phyloP scores from a whole-genome alignment of 441 rosid genomes.

The Gossypium trilobum region DNA sequence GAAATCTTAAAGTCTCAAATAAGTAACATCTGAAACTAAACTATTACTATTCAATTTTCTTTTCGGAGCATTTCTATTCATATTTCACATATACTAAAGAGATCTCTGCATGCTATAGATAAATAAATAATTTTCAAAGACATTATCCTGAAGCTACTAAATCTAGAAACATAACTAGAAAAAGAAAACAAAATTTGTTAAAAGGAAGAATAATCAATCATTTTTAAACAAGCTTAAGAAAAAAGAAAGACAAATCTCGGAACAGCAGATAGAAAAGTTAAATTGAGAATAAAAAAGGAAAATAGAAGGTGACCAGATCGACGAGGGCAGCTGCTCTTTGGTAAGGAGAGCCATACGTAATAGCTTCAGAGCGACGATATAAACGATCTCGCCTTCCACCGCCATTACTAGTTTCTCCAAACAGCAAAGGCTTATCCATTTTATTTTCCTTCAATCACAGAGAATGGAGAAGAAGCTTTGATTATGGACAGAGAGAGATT shows the following conservation, averaged over 20 bases:
- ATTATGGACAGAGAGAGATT: not conserved
- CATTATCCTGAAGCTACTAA: not conserved
- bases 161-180: not conserved
- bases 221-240: not conserved
- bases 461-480: not conserved
- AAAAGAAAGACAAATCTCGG: not conserved
- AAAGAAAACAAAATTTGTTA: not conserved
- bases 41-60: not conserved
- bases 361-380: slow-evolving; percentile 63
- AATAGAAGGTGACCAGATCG: slow-evolving; percentile 56
- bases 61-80: not conserved
- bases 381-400: slow-evolving; percentile 26
- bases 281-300: not conserved
- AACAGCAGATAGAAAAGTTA: not conserved
- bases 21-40: not conserved
- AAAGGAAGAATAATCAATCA: not conserved
- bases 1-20: not conserved
- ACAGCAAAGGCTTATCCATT: slow-evolving; percentile 51
- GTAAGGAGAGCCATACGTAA: slow-evolving; percentile 58
- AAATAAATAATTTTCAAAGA: not conserved
- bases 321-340: slow-evolving; percentile 95
- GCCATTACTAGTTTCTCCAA: slow-evolving; percentile 37
- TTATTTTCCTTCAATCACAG: not conserved
- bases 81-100: not conserved
- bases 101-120: not conserved